Evolutionary conservation across 169 alveolate species (phyloP), one percentile per base, ranked within the genome.

Genomic region (Plasmodium gallinaceum): DNA sequence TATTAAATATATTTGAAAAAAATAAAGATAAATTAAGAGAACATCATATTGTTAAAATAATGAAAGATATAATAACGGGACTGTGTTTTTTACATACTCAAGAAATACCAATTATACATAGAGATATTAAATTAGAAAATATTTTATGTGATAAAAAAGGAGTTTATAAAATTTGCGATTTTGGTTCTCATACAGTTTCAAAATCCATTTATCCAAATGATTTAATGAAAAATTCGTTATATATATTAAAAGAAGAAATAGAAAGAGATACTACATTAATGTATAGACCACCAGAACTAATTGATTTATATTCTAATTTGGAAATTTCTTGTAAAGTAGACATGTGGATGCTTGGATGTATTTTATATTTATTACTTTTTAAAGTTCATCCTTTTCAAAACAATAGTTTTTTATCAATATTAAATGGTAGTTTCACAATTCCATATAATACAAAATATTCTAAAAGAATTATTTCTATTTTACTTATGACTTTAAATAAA

Each of bases 201-300:
- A 74, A 76, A 57, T 66, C 43, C 32, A 90, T 71, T 91, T 95
- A 70, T 62, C 78, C 74, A 16, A 75, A 73, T 57, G 90, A 51
- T 91, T 78, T 64, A 51, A 71, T 5, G 1, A 88, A 71, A 54
- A 76, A 37, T 74, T 22, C 18, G 4, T 93, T 92, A 61, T 54
- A 90, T 14, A 85, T 66, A 20, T 86, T 93, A 48, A 94, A 95
- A 74, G 98, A 97, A 74, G 88, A 80, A 22, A 95, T 94, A 57
- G 97, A 94, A 66, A 92, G 96, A 75, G 93, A 93, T 43, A 96
- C 99, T 1, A 97, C 99, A n/a, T 88, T 96, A 60, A 96, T 95
- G 94, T 96, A 96, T 74, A 66, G 98, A 46, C 98, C 99, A 9
- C 99, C 99, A 1, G 98, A 97, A 88, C 93, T 97, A 96, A 92